Base-by-base conservation (phyloP, 192 early-diverging fungal genomes). In the Gonapodya prolifera region DNA sequence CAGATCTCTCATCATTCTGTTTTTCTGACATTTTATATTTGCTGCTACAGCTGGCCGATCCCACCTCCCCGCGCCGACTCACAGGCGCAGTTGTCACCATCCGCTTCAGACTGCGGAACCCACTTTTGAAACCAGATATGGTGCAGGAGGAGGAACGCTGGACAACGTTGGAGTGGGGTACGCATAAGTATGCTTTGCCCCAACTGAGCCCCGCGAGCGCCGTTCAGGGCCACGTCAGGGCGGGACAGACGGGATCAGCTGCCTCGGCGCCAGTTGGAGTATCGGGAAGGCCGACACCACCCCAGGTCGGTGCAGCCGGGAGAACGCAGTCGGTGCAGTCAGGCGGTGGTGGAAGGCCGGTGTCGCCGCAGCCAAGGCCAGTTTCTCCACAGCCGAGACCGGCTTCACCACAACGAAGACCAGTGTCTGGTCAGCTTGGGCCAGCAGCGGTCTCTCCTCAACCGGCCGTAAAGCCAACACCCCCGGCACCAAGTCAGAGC, bases 21-120 rank as follows among this genome's bases (percentile, higher is more conserved):
- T 23, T 1, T 30, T 83, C 30, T 16, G 17, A 82, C 28, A n/a
- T 1, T 75, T 75, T 30, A 32, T 71, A 70, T 30, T 30, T 71
- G 70, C 31, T 34, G 34, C 76, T 1, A 69, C 77, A 94, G 91
- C 78, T 94, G 2, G 35, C 86, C 69, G 92, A 94, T 79, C 71
- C 80, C 1, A 79, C 70, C 0, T 89, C 85, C 76, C 83, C 85
- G 28, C 86, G 92, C 18, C 88, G 83, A 76, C 71, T 80, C 17
- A 89, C 87, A 2, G 92, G 94, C 69, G 94, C 87, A 1, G 88
- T 87, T 70, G 34, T 95, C 32, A 88, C 92, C 75, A 69, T 94
- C 69, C 79, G 83, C 31, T 81, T 95, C n/a, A 82, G 87, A 2
- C 30, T 94, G 31, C 84, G 88, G 33, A 82, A 81, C 32, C 93